Conservation (phyloP, 495 filamentous ascomycete species). For the Tricharina praecox region DNA sequence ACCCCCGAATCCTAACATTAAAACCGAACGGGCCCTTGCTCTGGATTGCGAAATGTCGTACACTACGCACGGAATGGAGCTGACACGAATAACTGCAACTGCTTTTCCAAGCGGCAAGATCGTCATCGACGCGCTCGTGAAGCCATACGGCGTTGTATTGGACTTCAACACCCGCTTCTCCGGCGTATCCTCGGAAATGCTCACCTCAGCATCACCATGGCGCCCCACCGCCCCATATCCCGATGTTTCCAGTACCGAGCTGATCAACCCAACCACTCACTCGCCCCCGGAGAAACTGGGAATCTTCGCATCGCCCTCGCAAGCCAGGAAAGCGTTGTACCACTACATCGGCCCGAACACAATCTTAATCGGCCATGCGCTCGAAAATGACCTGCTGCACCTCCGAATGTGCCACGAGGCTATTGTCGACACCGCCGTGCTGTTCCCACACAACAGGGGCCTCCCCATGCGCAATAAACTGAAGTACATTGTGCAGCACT, state of each 20-base stretch:
- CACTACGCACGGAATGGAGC: conserved; percentile 67
- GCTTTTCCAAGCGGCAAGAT: conserved; percentile 64
- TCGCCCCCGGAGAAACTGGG: conserved; percentile 31
- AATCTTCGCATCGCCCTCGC: conserved; percentile 51
- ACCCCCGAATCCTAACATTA: conserved; percentile 29
- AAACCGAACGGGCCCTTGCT: conserved; percentile 34
- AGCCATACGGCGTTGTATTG: conserved; percentile 64
- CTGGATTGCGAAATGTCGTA: conserved; percentile 99
- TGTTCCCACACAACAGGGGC: conserved; percentile 61
- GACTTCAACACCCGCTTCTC: conserved; percentile 86
- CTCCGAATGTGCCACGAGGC: conserved; percentile 66
- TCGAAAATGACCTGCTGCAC: conserved; percentile 86
- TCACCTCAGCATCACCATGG: conserved; percentile 9
- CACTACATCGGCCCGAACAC: conserved; percentile 51
- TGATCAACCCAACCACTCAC: conserved; percentile 13
- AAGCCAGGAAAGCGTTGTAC: conserved; percentile 58
- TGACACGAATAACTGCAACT: conserved; percentile 73
- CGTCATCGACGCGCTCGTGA: conserved; percentile 70
- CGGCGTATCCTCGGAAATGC: conserved; percentile 36
- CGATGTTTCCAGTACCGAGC: conserved; percentile 7
- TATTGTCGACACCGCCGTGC: conserved; percentile 69
- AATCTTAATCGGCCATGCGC: conserved; percentile 75
- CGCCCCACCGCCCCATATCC: neutral
- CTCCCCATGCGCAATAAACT: conserved; percentile 63
- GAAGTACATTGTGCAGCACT: conserved; percentile 43